Percentiles rank a stretch among this genome's conserved stretches.
Conservation (phyloP, 495 filamentous ascomycete genomes). For the Astrocystis sublimbata region DNA sequence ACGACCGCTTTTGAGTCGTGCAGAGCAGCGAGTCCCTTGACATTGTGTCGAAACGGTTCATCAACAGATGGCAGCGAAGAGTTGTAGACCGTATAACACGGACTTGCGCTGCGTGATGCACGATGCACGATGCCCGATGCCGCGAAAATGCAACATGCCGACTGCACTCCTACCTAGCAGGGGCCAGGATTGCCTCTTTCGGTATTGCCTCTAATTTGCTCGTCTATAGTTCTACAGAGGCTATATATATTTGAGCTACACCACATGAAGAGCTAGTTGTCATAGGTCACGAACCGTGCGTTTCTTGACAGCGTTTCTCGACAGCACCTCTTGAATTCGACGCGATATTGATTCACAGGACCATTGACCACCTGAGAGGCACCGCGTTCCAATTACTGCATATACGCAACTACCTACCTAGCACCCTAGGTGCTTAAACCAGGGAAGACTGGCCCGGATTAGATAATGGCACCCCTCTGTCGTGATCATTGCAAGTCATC, state of each 20-base stretch:
- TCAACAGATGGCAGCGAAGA: no score
- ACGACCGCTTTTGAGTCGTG: neutral
- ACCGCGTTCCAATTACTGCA: no score
- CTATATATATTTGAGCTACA: neutral
- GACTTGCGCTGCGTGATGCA: neutral
- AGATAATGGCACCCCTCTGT: no score
- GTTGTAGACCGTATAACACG: neutral
- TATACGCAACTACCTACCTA: no score
- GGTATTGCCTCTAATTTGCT: neutral
- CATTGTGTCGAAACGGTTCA: neutral
- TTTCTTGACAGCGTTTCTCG: neutral
- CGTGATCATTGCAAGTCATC: no score
- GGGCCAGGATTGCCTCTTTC: neutral
- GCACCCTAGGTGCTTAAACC: no score
- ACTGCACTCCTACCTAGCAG: neutral
- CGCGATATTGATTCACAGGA: no score
- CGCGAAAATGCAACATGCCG: neutral
- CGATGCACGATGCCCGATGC: neutral
- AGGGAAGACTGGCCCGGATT: no score
- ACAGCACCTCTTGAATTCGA: neutral
- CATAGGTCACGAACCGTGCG: neutral
- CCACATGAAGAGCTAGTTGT: neutral
- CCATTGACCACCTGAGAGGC: no score
- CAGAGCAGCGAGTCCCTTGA: neutral
- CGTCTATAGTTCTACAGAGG: neutral